A percentile compares a stretch with the other conserved stretches of the same genome.
phyloP scores from a whole-genome alignment of 2,329 filamentous ascomycete species.

The Myriosclerotinia scirpicola region DNA sequence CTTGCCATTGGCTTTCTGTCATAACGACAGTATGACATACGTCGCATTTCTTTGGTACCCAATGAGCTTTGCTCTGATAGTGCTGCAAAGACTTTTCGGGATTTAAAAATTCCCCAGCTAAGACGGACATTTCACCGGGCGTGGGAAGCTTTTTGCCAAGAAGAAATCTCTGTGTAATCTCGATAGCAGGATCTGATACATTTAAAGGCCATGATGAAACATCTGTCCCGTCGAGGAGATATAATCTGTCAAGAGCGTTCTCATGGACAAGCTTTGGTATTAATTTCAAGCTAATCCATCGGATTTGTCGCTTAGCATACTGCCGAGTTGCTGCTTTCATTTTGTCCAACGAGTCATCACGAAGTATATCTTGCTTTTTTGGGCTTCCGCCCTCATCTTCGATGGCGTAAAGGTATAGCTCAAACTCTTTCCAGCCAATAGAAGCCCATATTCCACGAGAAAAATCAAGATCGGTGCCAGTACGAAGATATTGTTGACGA shows the following conservation, averaged over 20 bases:
- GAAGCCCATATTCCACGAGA: conserved; percentile 92
- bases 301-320: conserved; percentile 80
- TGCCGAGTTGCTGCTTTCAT: conserved; percentile 83
- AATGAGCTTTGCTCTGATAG: conserved; percentile 46
- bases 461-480: conserved; percentile 62
- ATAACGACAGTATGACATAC: conserved; percentile 65
- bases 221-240: conserved; percentile 78
- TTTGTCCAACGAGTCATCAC: conserved; percentile 62
- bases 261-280: conserved; percentile 63
- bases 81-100: conserved; percentile 50
- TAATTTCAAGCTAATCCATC: conserved; percentile 85
- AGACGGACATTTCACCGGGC: conserved; percentile 56
- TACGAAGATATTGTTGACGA: conserved; percentile 45
- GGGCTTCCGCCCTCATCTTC: conserved; percentile 37
- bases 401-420: conserved; percentile 62
- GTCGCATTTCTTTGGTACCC: conserved; percentile 63
- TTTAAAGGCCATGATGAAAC: conserved; percentile 57
- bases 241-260: conserved; percentile 59
- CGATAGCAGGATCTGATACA: conserved; percentile 65
- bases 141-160: conserved; percentile 45
- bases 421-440: conserved; percentile 93
- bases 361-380: conserved; percentile 55
- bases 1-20: conserved; percentile 54
- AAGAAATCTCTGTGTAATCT: conserved; percentile 65
- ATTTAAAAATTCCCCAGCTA: conserved; percentile 57